Base-by-base conservation (phyloP, 2,329 filamentous ascomycete species). In the Arthrinium puccinioides region DNA sequence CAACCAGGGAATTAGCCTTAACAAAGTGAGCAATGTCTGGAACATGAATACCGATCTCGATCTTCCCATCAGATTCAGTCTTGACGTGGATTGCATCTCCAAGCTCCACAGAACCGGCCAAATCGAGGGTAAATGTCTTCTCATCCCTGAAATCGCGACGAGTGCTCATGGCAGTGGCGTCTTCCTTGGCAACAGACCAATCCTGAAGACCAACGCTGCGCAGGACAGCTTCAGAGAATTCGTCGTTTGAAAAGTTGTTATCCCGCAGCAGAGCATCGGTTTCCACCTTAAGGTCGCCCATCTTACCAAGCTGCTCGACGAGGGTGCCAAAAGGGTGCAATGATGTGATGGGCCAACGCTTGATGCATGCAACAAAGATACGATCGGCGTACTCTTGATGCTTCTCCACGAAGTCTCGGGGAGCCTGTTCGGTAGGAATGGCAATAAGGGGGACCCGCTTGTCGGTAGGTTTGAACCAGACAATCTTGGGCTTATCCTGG, bases 401-500 rank as follows among this genome's bases (percentile, higher is more conserved):
- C 63, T 92, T 95, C 69, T 98, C 92, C 20, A 98, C 92, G 53
- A 98, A 98, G 64, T 97, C 92, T 24, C 88, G 84, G 15, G 92
- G 92, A 8, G 92, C 92, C 65, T 98, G 92, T 62, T 98, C 92
- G 4, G 92, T 98, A 2, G 92, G 92, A 47, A 98, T 98, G 37
- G 92, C 92, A 61, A 98, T 98, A 48, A 98, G 72, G 34, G 92
- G 92, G 32, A 98, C 92, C 56, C 92, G 87, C 76, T 98, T 97
- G 66, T 98, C 92, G 1, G 92, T 98, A 41, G 92, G 92, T 72
- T 98, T 98, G 71, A 98, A 98, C 92, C 92, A 98, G 28, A 98
- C 92, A 64, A 98, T 98, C 79, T 98, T 98, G 45, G 92, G 92
- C 67, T 96, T 96, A 47, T 98, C 92, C 59, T 94, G 88, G 45